A percentile compares a stretch with the other conserved stretches of the same genome.
Conservation (phyloP, 2,329 filamentous ascomycete genomes). For the Falciphora oryzae region DNA sequence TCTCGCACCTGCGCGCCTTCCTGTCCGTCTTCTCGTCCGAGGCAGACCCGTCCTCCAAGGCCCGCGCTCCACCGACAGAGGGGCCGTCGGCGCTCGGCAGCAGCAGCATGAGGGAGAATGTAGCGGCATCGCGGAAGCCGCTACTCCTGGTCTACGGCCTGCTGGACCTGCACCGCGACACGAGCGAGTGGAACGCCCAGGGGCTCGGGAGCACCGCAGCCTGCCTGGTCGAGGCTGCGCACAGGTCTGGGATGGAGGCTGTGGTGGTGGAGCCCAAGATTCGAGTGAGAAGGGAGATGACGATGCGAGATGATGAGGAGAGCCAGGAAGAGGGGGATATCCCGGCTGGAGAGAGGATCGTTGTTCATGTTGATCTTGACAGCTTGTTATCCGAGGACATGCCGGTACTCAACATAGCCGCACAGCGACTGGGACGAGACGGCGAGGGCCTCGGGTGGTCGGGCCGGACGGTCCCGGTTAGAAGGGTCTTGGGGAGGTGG, state of each 20-base stretch:
- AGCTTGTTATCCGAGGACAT: slow-evolving; percentile 41
- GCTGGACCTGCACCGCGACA: slow-evolving; percentile 58
- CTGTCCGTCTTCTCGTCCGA: slow-evolving; percentile 49
- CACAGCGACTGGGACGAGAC: slow-evolving; percentile 33
- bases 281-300: slow-evolving; percentile 13
- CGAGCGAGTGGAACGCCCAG: slow-evolving; percentile 70
- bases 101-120: slow-evolving; percentile 8
- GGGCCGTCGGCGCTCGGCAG: neutral
- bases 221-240: slow-evolving; percentile 55
- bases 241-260: slow-evolving; percentile 35
- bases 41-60: slow-evolving; percentile 25
- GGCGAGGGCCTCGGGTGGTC: slow-evolving; percentile 48
- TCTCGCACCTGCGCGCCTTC: slow-evolving; percentile 72
- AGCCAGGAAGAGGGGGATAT: no score
- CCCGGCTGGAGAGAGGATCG: no score
- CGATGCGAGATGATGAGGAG: slow-evolving; percentile 16
- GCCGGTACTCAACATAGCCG: slow-evolving; percentile 56
- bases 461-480: slow-evolving; percentile 52
- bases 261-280: slow-evolving; percentile 42
- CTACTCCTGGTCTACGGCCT: slow-evolving; percentile 60
- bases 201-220: slow-evolving; percentile 61
- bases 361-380: no score
- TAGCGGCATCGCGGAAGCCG: slow-evolving; percentile 22
- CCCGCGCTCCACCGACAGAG: slow-evolving; percentile 20
- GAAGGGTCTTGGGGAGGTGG: slow-evolving; percentile 58